phyloP scores from a whole-genome alignment of 2,329 filamentous ascomycete genomes.

The Alternaria longipes region DNA sequence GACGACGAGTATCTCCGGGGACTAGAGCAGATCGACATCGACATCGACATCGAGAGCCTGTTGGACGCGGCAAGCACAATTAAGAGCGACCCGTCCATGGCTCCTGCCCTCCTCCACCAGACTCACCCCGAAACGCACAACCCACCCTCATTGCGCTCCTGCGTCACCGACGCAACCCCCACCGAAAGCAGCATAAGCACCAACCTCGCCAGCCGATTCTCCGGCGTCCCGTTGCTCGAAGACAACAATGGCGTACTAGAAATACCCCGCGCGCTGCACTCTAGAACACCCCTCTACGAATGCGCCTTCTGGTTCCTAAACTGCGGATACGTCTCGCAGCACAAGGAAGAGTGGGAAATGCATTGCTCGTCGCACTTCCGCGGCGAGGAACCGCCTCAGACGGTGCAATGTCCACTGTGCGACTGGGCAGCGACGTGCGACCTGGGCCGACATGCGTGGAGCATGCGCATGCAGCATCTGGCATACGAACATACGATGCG shows the following conservation, averaged over 20 bases:
- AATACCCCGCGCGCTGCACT: slow-evolving; percentile 14
- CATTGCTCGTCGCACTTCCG: slow-evolving; percentile 48
- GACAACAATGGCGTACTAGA: slow-evolving; percentile 43
- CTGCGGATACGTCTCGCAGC: slow-evolving; percentile 34
- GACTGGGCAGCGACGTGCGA: slow-evolving; percentile 30
- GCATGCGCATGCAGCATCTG: slow-evolving; percentile 40
- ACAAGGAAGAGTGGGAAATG: slow-evolving; percentile 38
- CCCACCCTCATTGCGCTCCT: slow-evolving; percentile 40
- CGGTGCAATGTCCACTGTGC: slow-evolving; percentile 45
- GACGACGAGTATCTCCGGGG: slow-evolving; percentile 17
- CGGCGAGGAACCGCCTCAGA: slow-evolving; percentile 42
- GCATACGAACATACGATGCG: slow-evolving; percentile 33
- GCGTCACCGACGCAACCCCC: slow-evolving; percentile 31
- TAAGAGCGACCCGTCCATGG: slow-evolving; percentile 39
- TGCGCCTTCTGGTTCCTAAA: slow-evolving; percentile 49
- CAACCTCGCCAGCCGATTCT: slow-evolving; percentile 30
- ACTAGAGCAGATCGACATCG: slow-evolving; percentile 19
- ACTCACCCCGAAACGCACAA: slow-evolving; percentile 26
- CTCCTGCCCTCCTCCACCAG: slow-evolving; percentile 43
- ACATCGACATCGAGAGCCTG: slow-evolving; percentile 18
- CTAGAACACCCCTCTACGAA: slow-evolving; percentile 32
- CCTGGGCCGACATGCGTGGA: slow-evolving; percentile 34
- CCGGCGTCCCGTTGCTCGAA: slow-evolving; percentile 36
- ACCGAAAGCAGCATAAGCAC: slow-evolving; percentile 43
- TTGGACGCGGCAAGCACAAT: slow-evolving; percentile 21